A percentile compares a stretch with the other conserved stretches of the same genome.
Evolutionary conservation across 208 protist species (phyloP).

Genomic region (Trypanosoma cruzi): DNA sequence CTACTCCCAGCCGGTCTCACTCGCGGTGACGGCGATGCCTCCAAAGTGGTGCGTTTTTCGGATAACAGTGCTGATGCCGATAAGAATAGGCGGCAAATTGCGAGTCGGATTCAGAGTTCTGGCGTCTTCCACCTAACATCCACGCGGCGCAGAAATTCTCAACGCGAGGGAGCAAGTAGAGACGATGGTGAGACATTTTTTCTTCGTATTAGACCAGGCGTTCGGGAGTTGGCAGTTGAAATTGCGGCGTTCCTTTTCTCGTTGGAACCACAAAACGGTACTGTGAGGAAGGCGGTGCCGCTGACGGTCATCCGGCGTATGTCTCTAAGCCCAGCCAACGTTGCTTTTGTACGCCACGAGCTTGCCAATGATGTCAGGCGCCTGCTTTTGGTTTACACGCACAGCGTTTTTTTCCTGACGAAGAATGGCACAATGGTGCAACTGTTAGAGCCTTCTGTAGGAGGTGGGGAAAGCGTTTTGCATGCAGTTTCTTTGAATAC

Average conservation of each 20-base stretch:
- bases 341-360: conserved; percentile 25
- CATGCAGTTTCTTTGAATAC: neutral
- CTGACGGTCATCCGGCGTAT: conserved; percentile 18
- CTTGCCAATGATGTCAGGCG: conserved; percentile 23
- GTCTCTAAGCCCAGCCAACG: conserved; percentile 16
- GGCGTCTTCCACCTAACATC: conserved; percentile 17
- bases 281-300: conserved; percentile 13
- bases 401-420: conserved; percentile 18
- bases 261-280: conserved; percentile 4
- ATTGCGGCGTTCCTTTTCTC: conserved; percentile 21
- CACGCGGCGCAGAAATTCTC: neutral
- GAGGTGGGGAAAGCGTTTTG: neutral
- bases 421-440: conserved; percentile 24
- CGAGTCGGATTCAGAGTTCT: conserved; percentile 20
- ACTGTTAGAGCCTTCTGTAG: neutral
- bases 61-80: conserved; percentile 1
- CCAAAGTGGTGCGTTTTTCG: neutral
- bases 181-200: neutral
- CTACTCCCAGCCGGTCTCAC: conserved; percentile 6
- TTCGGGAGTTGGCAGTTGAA: conserved; percentile 22
- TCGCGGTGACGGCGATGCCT: neutral
- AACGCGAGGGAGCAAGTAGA: neutral
- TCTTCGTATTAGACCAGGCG: conserved; percentile 21
- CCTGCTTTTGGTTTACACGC: conserved; percentile 20
- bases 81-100: conserved; percentile 11